Base-by-base conservation (phyloP, 179 eudicot species). In the Camellia oleifera region DNA sequence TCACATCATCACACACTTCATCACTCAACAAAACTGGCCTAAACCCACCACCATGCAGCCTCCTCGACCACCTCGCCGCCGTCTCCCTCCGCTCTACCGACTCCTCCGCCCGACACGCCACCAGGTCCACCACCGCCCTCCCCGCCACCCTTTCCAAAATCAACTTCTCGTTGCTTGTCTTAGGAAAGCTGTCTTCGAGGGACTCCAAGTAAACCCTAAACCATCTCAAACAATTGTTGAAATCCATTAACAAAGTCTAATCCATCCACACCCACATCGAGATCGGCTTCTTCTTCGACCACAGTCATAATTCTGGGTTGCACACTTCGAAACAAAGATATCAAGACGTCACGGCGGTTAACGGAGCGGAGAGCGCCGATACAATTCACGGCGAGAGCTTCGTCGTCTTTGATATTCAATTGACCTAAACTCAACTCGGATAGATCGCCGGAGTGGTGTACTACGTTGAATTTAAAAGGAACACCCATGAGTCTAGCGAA, bases 1-100 rank as follows among this genome's bases (percentile, higher is more conserved):
- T 81, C 1, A 94, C 98, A 18, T 96, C 99, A 71, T 94, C 99
- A 73, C 92, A 78, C 32, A 96, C 96, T 81, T 96, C 99, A 20
- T 94, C 98, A 58, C 96, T 90, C 40, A 83, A 92, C 74, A 80
- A 80, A 63, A 84, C 88, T 15, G 88, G 87, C 2, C 82, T 80
- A 6, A 90, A 84, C 82, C 97, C 92, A 6, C 86, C 86, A 9
- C 85, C 87, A 40, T 75, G 84, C 83, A 92, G 67, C 85, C 96
- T 81, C n/a, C 84, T 67, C 0, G 92, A 78, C 99, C 99, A 94
- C 57, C 88, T 23, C 7, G 75, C 79, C 20, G 92, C 93, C 54
- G 82, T 80, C 90, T 96, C 99, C 72, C 99, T 75, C 86, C 97
- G 73, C 88, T 96, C 99, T 0, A 81, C 66, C 13, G 98, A 92